Evolutionary conservation across 1,284 basidiomycete genomes (phyloP).

Genomic region (Sanghuangporus baumii): DNA sequence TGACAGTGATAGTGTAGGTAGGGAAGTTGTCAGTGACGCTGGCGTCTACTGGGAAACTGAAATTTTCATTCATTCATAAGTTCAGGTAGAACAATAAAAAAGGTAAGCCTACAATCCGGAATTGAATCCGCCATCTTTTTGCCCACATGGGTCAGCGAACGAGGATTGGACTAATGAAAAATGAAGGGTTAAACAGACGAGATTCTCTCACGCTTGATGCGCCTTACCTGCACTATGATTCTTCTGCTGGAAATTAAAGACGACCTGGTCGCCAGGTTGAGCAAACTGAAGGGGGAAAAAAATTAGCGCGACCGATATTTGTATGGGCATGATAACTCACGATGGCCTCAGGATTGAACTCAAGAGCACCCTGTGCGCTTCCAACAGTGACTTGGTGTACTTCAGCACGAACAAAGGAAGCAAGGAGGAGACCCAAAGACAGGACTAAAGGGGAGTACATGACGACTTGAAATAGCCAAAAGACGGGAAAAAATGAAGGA

Average conservation of each 20-base stretch:
- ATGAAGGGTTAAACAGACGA: background rate
- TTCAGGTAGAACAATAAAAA: background rate
- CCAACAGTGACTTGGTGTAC: slow-evolving; percentile 51
- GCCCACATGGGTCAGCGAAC: slow-evolving; percentile 46
- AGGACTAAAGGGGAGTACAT: slow-evolving; percentile 35
- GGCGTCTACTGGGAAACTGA: slow-evolving; percentile 45
- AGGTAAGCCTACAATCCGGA: slow-evolving; percentile 48
- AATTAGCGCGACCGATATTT: background rate
- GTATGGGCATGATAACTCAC: slow-evolving; percentile 30
- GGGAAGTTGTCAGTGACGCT: slow-evolving; percentile 31
- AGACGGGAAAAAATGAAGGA: slow-evolving; percentile 22
- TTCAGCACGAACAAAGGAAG: slow-evolving; percentile 42
- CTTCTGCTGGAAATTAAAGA: slow-evolving; percentile 49
- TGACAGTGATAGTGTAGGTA: slow-evolving; percentile 32
- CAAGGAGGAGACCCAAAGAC: slow-evolving; percentile 39
- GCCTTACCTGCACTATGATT: slow-evolving; percentile 41
- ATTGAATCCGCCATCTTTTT: slow-evolving; percentile 43
- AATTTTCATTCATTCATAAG: background rate
- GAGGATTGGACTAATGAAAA: slow-evolving; percentile 42
- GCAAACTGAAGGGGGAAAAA: slow-evolving; percentile 33
- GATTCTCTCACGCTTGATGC: background rate
- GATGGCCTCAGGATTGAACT: slow-evolving; percentile 46
- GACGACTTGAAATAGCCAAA: slow-evolving; percentile 37
- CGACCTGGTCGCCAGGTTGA: slow-evolving; percentile 48
- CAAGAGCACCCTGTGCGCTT: slow-evolving; percentile 34